These are phyloP conservation scores for Phytophthora boehmeriae DNA, from an alignment of 352 stramenopile species.

Conservation along the genomic window DNA sequence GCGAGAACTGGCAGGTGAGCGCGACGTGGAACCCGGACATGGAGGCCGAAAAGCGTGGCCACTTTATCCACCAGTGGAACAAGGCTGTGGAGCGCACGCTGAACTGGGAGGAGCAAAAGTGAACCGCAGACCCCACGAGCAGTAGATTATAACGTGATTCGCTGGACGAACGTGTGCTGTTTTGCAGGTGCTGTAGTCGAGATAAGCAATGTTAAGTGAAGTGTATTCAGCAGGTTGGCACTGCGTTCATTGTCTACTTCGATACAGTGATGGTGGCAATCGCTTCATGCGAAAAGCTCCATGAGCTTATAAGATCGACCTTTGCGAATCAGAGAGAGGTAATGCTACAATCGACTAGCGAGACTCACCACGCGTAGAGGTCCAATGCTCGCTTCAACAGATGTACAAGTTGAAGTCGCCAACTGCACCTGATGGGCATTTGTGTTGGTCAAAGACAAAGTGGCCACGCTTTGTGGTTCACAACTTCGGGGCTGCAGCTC, in stretches of 20 bases:
- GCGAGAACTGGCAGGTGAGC: slow-evolving; percentile 80
- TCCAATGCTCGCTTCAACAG: not conserved
- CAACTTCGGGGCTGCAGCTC: slow-evolving; percentile 13
- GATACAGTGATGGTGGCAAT: not conserved
- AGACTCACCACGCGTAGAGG: too few relatives aligned
- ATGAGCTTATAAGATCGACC: too few relatives aligned
- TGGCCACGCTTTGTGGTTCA: slow-evolving; percentile 21
- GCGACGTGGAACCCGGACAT: slow-evolving; percentile 82
- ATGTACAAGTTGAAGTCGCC: slow-evolving; percentile 21
- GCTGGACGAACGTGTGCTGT: slow-evolving; percentile 2
- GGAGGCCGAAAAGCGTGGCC: slow-evolving; percentile 51
- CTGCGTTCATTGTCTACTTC: not conserved
- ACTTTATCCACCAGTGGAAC: slow-evolving; percentile 78
- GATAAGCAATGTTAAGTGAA: slow-evolving; percentile 26
- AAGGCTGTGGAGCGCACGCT: slow-evolving; percentile 87
- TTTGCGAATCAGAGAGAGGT: too few relatives aligned
- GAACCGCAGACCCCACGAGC: slow-evolving; percentile 13
- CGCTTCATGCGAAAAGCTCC: too few relatives aligned
- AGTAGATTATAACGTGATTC: slow-evolving; percentile 33
- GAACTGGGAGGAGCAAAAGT: slow-evolving; percentile 78
- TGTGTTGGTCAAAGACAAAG: not conserved
- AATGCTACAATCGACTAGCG: slow-evolving; percentile 10
- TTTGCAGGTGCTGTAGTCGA: slow-evolving; percentile 15
- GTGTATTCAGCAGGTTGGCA: slow-evolving; percentile 9
- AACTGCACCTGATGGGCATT: slow-evolving; percentile 3